Evolutionary conservation across 2,329 filamentous ascomycete genomes (phyloP), one percentile per base, ranked within the genome.

Genomic region (Boeremia exigua): DNA sequence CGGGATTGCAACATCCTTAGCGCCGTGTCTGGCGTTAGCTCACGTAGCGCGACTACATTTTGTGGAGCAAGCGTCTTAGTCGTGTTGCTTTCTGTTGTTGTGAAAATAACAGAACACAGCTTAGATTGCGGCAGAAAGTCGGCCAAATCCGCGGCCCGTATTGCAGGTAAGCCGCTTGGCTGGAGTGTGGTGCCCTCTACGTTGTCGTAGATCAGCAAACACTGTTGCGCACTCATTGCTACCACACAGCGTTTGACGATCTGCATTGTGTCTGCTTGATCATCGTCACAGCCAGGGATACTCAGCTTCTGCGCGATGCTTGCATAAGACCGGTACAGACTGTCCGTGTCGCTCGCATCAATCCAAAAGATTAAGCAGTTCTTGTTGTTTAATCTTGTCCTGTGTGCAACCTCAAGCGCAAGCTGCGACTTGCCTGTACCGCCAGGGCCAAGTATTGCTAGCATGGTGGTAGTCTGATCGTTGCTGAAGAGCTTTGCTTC

Each of bases 281-380:
- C 55, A 36, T 54, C 46, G n/a, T 62, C 60, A 47, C 48, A 62
- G 4, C 66, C 56, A 45, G 57, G 62, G 45, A 76, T 60, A 0
- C 53, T 39, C 10, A 80, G 65, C 61, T 69, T 63, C 34, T 61
- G 66, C 2, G 67, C 11, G 50, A 65, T 44, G 32, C 42, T 60
- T 46, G 46, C 37, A 54, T 61, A 66, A n/a, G 76, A 76, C 48
- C 77, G 71, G 33, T 80, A 67, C 50, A 81, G 75, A 48, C 64
- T 75, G 14, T 70, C 73, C 14, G 60, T 54, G 53, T 74, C 78
- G 23, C 71, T 66, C 6, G 75, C 78, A 4, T 77, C 72, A 4
- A 81, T 68, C 79, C 77, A 82, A 56, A 82, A 75, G 46, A 83
- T 62, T 0, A 74, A 78, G 47, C 68, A 78, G 4, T 73, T 69